Percentiles rank a stretch among this genome's conserved stretches.
Conservation (phyloP, 768 basidiomycete species). For the Daedalea quercina region DNA sequence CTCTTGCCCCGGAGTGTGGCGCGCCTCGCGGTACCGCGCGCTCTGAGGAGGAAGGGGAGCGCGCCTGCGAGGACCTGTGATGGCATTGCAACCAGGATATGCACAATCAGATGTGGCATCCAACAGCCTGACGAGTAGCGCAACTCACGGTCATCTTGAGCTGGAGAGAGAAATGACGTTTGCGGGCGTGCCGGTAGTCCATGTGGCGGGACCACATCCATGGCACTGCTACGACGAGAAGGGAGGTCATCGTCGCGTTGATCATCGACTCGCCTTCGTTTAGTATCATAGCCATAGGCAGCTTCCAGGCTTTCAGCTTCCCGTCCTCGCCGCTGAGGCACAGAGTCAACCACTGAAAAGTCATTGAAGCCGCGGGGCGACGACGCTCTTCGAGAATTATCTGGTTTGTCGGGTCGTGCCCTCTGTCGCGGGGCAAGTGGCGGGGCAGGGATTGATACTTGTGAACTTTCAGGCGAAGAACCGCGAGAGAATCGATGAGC, state of each 20-base stretch:
- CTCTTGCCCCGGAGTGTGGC: background rate
- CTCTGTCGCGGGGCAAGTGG: constrained; percentile 3
- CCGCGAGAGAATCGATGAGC: background rate
- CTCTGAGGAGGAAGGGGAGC: constrained; percentile 40
- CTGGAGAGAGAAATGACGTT: background rate
- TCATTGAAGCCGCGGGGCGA: background rate
- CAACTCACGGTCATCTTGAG: constrained; percentile 4
- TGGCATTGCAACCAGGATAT: background rate
- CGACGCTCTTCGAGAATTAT: background rate
- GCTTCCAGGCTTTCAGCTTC: constrained; percentile 9
- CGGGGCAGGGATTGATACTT: background rate
- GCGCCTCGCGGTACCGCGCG: constrained; percentile 13
- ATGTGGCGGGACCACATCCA: constrained; percentile 4
- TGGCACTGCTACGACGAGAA: background rate
- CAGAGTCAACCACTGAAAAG: constrained; percentile 3
- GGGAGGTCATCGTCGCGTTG: constrained; percentile 2
- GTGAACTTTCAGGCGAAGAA: background rate
- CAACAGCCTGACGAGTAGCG: too few relatives aligned
- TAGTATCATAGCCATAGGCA: constrained; percentile 9
- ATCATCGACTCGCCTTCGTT: constrained; percentile 20
- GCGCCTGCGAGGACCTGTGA: constrained; percentile 27
- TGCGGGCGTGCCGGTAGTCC: constrained; percentile 12
- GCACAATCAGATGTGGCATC: too few relatives aligned
- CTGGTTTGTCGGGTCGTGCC: constrained; percentile 3
- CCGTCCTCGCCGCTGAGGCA: constrained; percentile 16